Conservation (phyloP, 208 protist genomes). For the Acanthamoeba divionensis region DNA sequence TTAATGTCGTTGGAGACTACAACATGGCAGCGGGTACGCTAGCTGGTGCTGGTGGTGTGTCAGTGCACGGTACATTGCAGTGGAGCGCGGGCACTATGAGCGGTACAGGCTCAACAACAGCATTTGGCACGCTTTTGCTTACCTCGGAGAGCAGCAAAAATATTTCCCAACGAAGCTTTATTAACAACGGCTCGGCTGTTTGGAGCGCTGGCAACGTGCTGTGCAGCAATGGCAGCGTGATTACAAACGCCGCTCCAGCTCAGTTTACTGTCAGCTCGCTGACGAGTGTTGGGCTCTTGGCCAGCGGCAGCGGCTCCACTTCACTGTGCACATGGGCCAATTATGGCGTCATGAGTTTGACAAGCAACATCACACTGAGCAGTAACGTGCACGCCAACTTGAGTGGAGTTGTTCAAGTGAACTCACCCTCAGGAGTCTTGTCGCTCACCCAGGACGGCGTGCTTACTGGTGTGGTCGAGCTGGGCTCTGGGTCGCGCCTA, state of each 20-base stretch:
- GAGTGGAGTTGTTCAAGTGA: neutral
- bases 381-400: neutral
- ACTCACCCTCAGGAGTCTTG: neutral
- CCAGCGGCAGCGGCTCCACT: neutral
- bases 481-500: neutral
- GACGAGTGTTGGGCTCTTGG: neutral
- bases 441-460: neutral
- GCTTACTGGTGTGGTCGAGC: neutral
- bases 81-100: conserved; percentile 22
- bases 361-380: conserved; percentile 14
- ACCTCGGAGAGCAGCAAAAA: neutral
- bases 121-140: conserved; percentile 22
- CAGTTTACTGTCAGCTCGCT: neutral
- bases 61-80: conserved; percentile 10
- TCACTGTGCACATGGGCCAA: neutral
- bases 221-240: neutral
- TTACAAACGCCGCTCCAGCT: neutral
- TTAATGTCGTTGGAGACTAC: conserved; percentile 20
- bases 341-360: neutral
- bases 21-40: conserved; percentile 22
- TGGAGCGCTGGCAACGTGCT: conserved; percentile 29
- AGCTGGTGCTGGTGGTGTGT: neutral
- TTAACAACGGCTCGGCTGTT: neutral
- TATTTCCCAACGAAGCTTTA: neutral
- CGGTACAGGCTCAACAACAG: neutral